These are phyloP conservation scores for Tylopilus sp. DNA, from an alignment of 1,284 basidiomycete genomes.

Conservation along the genomic window DNA sequence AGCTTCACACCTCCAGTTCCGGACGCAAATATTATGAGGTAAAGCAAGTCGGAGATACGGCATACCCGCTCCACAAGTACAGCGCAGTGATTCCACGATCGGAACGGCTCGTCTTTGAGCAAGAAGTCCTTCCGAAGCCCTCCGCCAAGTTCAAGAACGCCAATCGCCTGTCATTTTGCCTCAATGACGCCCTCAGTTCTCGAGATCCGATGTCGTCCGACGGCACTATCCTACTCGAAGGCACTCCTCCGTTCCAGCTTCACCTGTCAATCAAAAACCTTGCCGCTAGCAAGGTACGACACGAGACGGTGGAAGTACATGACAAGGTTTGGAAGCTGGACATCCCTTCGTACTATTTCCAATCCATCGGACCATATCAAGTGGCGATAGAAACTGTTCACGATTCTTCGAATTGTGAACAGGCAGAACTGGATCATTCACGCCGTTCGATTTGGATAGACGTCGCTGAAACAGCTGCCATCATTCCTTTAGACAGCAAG, in stretches of 20 bases:
- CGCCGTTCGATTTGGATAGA: slow-evolving; percentile 81
- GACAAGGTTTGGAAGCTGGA: slow-evolving; percentile 82
- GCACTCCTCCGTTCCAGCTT: slow-evolving; percentile 91
- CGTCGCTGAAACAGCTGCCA: slow-evolving; percentile 94
- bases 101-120: slow-evolving; percentile 81
- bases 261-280: slow-evolving; percentile 81
- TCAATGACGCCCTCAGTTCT: slow-evolving; percentile 73
- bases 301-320: slow-evolving; percentile 67
- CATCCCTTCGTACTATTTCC: slow-evolving; percentile 78
- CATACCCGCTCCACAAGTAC: slow-evolving; percentile 83
- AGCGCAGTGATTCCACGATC: slow-evolving; percentile 70
- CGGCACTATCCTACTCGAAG: slow-evolving; percentile 70
- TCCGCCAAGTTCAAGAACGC: slow-evolving; percentile 79
- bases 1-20: slow-evolving; percentile 82
- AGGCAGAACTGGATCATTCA: slow-evolving; percentile 74
- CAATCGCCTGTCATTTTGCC: slow-evolving; percentile 80
- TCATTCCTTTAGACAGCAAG: slow-evolving; percentile 84
- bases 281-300: slow-evolving; percentile 72
- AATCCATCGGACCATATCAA: slow-evolving; percentile 84
- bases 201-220: slow-evolving; percentile 65
- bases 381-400: slow-evolving; percentile 80
- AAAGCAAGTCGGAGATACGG: slow-evolving; percentile 86
- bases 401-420: slow-evolving; percentile 86
- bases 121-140: slow-evolving; percentile 83
- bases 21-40: slow-evolving; percentile 93